phyloP scores from a whole-genome alignment of 805 yeast species.

The Ogataea trehaloabstinens region DNA sequence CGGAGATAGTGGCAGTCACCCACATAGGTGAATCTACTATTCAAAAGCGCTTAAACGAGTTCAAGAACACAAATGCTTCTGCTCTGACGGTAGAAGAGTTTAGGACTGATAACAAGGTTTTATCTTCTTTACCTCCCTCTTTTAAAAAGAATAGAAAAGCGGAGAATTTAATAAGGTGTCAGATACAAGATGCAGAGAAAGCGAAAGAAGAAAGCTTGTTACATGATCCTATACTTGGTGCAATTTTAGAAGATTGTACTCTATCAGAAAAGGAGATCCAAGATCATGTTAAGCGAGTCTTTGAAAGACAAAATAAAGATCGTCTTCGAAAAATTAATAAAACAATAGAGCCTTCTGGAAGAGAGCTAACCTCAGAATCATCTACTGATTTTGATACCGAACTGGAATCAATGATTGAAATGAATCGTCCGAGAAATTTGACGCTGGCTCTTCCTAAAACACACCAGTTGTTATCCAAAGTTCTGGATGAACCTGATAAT shows the following conservation, averaged over 20 bases:
- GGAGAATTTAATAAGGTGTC: conserved; percentile 36
- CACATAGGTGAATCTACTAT: conserved; percentile 94
- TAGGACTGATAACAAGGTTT: conserved; percentile 42
- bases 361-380: neutral
- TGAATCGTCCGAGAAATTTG: conserved; percentile 54
- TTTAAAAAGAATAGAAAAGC: conserved; percentile 58
- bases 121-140: conserved; percentile 78
- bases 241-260: conserved; percentile 42
- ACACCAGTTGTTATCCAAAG: conserved; percentile 45
- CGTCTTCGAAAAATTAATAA: conserved; percentile 17
- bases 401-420: conserved; percentile 36
- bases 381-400: conserved; percentile 23
- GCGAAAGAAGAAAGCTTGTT: conserved; percentile 39
- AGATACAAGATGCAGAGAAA: conserved; percentile 27
- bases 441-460: conserved; percentile 56
- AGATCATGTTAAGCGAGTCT: conserved; percentile 28
- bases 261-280: conserved; percentile 46
- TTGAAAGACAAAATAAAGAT: conserved; percentile 27
- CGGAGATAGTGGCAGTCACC: conserved; percentile 92
- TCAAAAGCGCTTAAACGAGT: conserved; percentile 87
- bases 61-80: conserved; percentile 74
- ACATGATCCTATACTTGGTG: conserved; percentile 42
- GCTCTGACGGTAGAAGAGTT: conserved; percentile 70
- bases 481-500: conserved; percentile 60
- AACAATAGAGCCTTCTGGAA: conserved; percentile 9